Evolutionary conservation across 768 basidiomycete genomes (phyloP).

Genomic region (Lactarius psammicola): DNA sequence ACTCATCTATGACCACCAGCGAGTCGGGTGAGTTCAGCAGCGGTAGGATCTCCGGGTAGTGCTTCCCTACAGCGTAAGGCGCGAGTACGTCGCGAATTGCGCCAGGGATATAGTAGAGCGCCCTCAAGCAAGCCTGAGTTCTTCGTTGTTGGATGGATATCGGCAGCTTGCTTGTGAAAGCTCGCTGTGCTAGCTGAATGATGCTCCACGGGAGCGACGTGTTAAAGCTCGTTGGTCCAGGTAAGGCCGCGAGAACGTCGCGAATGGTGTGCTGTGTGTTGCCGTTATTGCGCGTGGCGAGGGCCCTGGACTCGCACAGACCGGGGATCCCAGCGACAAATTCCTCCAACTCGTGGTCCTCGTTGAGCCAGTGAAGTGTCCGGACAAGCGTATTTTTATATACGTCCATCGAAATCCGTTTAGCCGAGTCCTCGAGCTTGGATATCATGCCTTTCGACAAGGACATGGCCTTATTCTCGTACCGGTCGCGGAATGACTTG

Average conservation of each 20-base stretch:
- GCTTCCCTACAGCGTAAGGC: not conserved
- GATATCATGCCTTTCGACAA: not conserved
- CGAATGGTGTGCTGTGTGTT: not conserved
- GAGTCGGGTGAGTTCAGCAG: not conserved
- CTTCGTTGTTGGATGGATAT: not conserved
- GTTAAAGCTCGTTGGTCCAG: slow-evolving; percentile 4
- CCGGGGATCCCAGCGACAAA: not conserved
- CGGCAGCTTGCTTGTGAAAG: not conserved
- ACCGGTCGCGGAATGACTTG: not conserved
- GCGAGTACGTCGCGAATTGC: not conserved
- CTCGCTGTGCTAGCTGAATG: not conserved
- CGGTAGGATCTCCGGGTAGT: not conserved
- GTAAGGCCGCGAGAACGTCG: slow-evolving; percentile 5
- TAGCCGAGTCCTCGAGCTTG: not conserved
- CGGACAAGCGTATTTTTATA: not conserved
- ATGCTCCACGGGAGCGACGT: slow-evolving; percentile 3
- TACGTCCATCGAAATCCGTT: not conserved
- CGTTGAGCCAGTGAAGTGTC: not conserved
- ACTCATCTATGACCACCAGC: not conserved
- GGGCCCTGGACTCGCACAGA: not conserved
- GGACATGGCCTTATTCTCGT: not conserved
- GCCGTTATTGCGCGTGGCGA: not conserved
- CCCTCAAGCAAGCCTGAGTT: not conserved
- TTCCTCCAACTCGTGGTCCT: slow-evolving; percentile 1
- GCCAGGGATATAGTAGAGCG: not conserved